A percentile compares a stretch with the other conserved stretches of the same genome.
These are phyloP conservation scores for Pythium rishiriense DNA, from an alignment of 352 stramenopile genomes.

Conservation along the genomic window DNA sequence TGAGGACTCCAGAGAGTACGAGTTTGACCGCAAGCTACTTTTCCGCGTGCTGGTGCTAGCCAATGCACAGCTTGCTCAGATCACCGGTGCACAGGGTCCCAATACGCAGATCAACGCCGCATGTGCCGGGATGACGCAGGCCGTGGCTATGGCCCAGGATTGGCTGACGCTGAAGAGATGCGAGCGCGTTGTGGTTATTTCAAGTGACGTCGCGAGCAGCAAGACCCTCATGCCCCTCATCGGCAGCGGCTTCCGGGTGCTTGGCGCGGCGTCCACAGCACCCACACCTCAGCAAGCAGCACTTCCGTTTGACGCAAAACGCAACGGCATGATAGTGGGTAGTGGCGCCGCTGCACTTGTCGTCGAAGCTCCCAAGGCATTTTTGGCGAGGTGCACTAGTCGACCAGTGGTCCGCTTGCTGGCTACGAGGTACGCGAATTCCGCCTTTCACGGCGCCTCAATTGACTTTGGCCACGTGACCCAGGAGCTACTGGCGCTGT, in stretches of 20 bases:
- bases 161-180: conserved; percentile 93
- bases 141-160: conserved; percentile 92
- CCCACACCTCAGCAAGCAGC: conserved; percentile 75
- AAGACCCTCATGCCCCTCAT: conserved; percentile 93
- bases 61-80: conserved; percentile 96
- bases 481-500: conserved; percentile 90
- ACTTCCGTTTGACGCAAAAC: conserved; percentile 91
- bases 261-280: conserved; percentile 92
- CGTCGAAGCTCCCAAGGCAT: conserved; percentile 56
- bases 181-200: conserved; percentile 94
- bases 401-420: conserved; percentile 73
- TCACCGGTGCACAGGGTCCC: conserved; percentile 91
- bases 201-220: conserved; percentile 92
- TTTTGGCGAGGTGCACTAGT: conserved; percentile 17
- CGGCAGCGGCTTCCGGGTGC: conserved; percentile 92
- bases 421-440: conserved; percentile 95
- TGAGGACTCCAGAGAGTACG: conserved; percentile 51
- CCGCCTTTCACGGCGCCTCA: conserved; percentile 94
- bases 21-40: conserved; percentile 97
- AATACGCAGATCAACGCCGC: conserved; percentile 97
- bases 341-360: conserved; percentile 87
- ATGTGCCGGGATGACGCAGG: conserved; percentile 93
- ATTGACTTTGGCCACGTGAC: conserved; percentile 94
- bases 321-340: conserved; percentile 95
- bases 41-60: conserved; percentile 95